phyloP scores from a whole-genome alignment of 108 stramenopile species.

The Cyclotella cryptica region DNA sequence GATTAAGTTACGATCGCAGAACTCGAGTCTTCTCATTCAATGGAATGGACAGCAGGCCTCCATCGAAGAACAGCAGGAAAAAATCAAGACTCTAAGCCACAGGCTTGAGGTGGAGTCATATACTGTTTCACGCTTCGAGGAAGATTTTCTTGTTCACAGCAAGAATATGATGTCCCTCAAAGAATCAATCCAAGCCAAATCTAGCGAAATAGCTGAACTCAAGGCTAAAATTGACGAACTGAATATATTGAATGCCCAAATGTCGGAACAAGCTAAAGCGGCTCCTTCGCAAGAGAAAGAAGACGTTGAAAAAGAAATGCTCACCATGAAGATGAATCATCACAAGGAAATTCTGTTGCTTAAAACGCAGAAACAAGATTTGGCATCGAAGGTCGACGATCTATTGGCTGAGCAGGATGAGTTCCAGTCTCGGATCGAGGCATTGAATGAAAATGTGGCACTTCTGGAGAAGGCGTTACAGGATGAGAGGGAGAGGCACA shows the following conservation, averaged over 20 bases:
- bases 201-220: background rate
- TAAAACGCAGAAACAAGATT: background rate
- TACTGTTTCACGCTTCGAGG: conserved; percentile 8
- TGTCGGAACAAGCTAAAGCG: background rate
- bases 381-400: background rate
- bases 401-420: conserved; percentile 1
- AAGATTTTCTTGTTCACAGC: conserved; percentile 9
- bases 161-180: conserved; percentile 10
- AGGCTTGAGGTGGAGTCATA: conserved; percentile 8
- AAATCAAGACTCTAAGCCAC: background rate
- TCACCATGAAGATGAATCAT: conserved; percentile 14
- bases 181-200: background rate
- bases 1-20: background rate
- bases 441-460: background rate
- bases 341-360: background rate
- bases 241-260: background rate
- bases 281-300: background rate
- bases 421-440: background rate
- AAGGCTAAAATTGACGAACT: background rate
- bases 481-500: background rate
- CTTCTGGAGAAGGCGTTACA: conserved; percentile 1
- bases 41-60: background rate
- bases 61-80: background rate
- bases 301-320: background rate
- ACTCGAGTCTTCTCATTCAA: background rate